These are phyloP conservation scores for Vitellaria paradoxa DNA, from an alignment of 179 eudicot species.

Conservation along the genomic window DNA sequence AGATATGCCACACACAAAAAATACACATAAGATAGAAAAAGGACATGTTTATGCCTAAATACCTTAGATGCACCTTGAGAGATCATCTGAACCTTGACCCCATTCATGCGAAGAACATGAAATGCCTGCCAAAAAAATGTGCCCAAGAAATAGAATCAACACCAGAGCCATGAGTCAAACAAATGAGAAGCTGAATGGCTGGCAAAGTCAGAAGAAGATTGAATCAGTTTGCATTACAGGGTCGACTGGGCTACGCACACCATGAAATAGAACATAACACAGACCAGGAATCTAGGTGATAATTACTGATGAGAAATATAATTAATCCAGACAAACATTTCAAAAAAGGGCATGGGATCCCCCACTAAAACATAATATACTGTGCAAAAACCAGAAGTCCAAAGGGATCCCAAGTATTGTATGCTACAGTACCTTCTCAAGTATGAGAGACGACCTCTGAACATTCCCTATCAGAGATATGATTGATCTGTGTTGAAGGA, in stretches of 20 bases:
- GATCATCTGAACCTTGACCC: conserved; percentile 95
- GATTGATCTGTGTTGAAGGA: conserved; percentile 81
- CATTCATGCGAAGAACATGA: conserved; percentile 63
- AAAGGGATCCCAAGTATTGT: not conserved
- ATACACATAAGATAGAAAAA: not conserved
- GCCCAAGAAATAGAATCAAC: not conserved
- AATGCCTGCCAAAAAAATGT: conserved; percentile 52
- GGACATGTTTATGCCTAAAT: not conserved
- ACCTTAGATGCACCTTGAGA: conserved; percentile 99
- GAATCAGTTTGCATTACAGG: no score
- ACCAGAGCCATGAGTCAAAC: not conserved
- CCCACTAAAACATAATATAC: not conserved
- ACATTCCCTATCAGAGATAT: conserved; percentile 94
- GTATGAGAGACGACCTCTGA: conserved; percentile 82
- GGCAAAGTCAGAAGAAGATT: no score
- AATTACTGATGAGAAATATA: no score
- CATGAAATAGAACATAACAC: no score
- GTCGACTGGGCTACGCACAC: no score
- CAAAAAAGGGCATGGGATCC: no score
- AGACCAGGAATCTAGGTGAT: no score
- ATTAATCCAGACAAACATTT: no score
- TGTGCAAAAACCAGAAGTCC: not conserved
- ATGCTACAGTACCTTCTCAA: conserved; percentile 60
- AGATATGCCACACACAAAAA: not conserved
- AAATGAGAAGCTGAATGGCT: not conserved